Base-by-base conservation (phyloP, 1,284 basidiomycete genomes). In the Exobasidium cylindrosporum region DNA sequence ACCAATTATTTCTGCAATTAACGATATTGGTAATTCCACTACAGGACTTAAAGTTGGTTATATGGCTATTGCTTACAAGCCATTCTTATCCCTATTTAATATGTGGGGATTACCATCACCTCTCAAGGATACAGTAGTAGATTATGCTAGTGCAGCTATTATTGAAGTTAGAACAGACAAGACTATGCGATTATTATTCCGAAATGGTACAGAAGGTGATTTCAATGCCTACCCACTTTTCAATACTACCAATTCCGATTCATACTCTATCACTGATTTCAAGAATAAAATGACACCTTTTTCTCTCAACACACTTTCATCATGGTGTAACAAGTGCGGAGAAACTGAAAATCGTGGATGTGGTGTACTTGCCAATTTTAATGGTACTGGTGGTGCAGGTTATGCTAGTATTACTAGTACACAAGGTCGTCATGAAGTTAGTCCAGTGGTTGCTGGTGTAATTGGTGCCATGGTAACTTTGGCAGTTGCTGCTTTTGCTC, bases 31-130 rank as follows among this genome's bases (percentile, higher is more conserved):
- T 54, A 91, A 88, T 84, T 86, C 87, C 72, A 86, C 85, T 60
- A 87, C 89, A 81, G 86, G 88, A 44, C 86, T 92, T 61, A 87
- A 90, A 74, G 84, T 92, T 81, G 83, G 87, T 77, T 81, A 91
- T 67, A 84, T 90, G 72, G 69, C 63, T 78, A 88, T 88, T 24
- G 89, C 89, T 68, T 92, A 92, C 83, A 91, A 92, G 81, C 88
- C 91, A 30, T 90, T 92, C 85, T 87, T 92, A 73, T 90, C 89
- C 14, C 84, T 92, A 77, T 88, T 91, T 85, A 86, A 88, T 79
- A 86, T 90, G 81, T 60, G 68, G 59, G 62, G 63, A 32, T 60
- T 73, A 29, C 55, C 56, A 4, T 31, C 46, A 0, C 45, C 57
- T 14, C 46, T 75, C 32, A 30, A 63, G 58, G 52, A 45, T 32